Percentiles rank a stretch among this genome's conserved stretches.
phyloP scores from a whole-genome alignment of 306 rosid genomes.

The Sesbania bispinosa region DNA sequence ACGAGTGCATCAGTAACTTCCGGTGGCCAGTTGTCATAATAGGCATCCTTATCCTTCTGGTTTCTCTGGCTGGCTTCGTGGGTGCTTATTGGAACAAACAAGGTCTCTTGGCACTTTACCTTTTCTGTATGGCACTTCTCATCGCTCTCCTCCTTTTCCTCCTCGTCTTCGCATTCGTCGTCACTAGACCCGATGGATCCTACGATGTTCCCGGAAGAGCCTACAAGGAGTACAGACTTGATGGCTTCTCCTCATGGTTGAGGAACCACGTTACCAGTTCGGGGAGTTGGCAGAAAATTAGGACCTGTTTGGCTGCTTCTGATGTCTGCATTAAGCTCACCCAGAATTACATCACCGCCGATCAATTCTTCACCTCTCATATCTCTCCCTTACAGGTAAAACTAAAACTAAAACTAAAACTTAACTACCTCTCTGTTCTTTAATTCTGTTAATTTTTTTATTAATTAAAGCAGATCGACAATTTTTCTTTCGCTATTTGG shows the following conservation, averaged over 20 bases:
- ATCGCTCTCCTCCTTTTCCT: slow-evolving; percentile 54
- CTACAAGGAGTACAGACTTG: slow-evolving; percentile 56
- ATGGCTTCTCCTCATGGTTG: slow-evolving; percentile 66
- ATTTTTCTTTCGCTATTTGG: too few relatives aligned
- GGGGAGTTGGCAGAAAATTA: slow-evolving; percentile 57
- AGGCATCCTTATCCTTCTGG: slow-evolving; percentile 67
- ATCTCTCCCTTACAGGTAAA: slow-evolving; percentile 83
- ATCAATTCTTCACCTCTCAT: slow-evolving; percentile 62
- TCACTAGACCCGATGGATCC: slow-evolving; percentile 60
- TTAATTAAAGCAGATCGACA: too few relatives aligned
- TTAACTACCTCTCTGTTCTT: too few relatives aligned
- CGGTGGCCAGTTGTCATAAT: slow-evolving; percentile 76
- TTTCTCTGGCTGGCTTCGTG: slow-evolving; percentile 71
- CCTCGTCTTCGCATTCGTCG: slow-evolving; percentile 71
- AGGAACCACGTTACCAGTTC: slow-evolving; percentile 52
- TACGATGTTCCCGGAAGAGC: slow-evolving; percentile 52
- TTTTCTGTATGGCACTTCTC: slow-evolving; percentile 76
- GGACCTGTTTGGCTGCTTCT: slow-evolving; percentile 71
- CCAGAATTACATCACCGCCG: slow-evolving; percentile 46
- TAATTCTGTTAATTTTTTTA: too few relatives aligned
- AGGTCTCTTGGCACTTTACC: slow-evolving; percentile 76
- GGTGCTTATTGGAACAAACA: slow-evolving; percentile 82
- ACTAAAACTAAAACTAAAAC: too few relatives aligned
- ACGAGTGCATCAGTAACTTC: slow-evolving; percentile 65
- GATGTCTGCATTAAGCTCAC: slow-evolving; percentile 50